phyloP scores from a whole-genome alignment of 495 filamentous ascomycete genomes.

The Thermothielavioides terrestris region DNA sequence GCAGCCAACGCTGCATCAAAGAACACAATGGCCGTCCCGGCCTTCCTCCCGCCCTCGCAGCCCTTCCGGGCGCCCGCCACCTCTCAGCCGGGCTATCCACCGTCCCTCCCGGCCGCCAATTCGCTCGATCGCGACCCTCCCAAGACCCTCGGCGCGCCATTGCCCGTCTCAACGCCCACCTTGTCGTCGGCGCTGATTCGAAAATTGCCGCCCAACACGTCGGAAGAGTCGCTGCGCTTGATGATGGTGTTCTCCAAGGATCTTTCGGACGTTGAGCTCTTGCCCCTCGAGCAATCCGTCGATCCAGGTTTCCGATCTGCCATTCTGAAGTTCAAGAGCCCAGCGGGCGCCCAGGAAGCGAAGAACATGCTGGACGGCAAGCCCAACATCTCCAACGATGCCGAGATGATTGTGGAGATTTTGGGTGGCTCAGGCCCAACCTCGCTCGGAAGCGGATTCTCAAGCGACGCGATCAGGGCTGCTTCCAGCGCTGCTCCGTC shows the following conservation, averaged over 20 bases:
- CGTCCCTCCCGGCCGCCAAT: constrained; percentile 23
- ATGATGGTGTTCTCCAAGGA: constrained; percentile 86
- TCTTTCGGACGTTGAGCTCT: constrained; percentile 62
- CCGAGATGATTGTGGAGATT: constrained; percentile 73
- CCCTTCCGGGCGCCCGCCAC: constrained; percentile 23
- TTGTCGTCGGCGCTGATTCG: constrained; percentile 52
- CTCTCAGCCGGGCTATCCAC: constrained; percentile 35
- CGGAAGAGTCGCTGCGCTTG: constrained; percentile 60
- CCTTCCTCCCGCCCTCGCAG: constrained; percentile 29
- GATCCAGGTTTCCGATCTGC: constrained; percentile 68
- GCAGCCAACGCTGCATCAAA: constrained; percentile 26
- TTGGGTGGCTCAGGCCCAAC: constrained; percentile 39
- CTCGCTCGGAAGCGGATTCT: constrained; percentile 29
- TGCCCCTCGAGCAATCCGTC: constrained; percentile 54
- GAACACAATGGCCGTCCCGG: constrained; percentile 32
- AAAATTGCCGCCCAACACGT: constrained; percentile 65
- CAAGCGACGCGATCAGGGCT: constrained; percentile 27
- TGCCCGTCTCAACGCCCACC: constrained; percentile 34
- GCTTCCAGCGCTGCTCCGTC: constrained; percentile 41
- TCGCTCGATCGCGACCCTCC: constrained; percentile 39
- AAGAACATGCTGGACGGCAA: constrained; percentile 72
- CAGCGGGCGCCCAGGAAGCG: constrained; percentile 67
- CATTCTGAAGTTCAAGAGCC: constrained; percentile 62
- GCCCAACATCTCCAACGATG: constrained; percentile 62
- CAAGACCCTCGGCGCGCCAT: constrained; percentile 44